Percentiles rank a stretch among this genome's conserved stretches.
These are phyloP conservation scores for Penstemon davidsonii DNA, from an alignment of 257 asterid species.

Conservation along the genomic window DNA sequence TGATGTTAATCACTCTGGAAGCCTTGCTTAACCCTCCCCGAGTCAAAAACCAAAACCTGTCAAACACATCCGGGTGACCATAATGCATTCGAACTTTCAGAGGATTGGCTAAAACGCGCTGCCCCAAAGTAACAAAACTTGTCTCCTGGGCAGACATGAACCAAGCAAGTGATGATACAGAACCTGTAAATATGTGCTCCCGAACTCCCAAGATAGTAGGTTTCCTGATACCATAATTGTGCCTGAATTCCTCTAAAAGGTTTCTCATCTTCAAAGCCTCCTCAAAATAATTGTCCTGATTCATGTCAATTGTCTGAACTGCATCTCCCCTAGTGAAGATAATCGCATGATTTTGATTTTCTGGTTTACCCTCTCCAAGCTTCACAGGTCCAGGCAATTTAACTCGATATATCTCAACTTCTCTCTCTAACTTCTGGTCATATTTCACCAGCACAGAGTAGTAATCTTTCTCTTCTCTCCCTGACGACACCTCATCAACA, in stretches of 20 bases:
- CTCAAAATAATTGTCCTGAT: slow-evolving; percentile 97
- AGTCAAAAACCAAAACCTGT: slow-evolving; percentile 97
- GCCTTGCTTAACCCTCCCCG: slow-evolving; percentile 99
- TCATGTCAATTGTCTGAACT: slow-evolving; percentile 97
- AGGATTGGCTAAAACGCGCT: slow-evolving; percentile 97
- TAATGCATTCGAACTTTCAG: slow-evolving; percentile 97
- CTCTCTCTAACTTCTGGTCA: slow-evolving; percentile 70
- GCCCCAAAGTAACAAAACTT: slow-evolving; percentile 97
- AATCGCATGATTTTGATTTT: slow-evolving; percentile 95
- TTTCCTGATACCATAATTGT: slow-evolving; percentile 80
- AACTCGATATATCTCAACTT: slow-evolving; percentile 96
- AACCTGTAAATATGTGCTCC: slow-evolving; percentile 93
- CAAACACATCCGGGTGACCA: slow-evolving; percentile 98
- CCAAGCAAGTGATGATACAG: slow-evolving; percentile 99
- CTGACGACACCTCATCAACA: slow-evolving; percentile 94
- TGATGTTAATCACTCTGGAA: slow-evolving; percentile 91
- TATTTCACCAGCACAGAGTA: slow-evolving; percentile 94
- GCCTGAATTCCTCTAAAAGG: slow-evolving; percentile 87
- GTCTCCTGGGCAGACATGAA: slow-evolving; percentile 99
- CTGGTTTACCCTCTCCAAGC: slow-evolving; percentile 99
- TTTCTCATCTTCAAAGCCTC: slow-evolving; percentile 98
- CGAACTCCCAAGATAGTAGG: slow-evolving; percentile 96
- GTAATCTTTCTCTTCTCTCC: slow-evolving; percentile 80
- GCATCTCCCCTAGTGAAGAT: slow-evolving; percentile 99
- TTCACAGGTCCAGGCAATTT: slow-evolving; percentile 95